Evolutionary conservation across 164 flowering plant genomes (phyloP).

Genomic region (Chimonanthus salicifolius): DNA sequence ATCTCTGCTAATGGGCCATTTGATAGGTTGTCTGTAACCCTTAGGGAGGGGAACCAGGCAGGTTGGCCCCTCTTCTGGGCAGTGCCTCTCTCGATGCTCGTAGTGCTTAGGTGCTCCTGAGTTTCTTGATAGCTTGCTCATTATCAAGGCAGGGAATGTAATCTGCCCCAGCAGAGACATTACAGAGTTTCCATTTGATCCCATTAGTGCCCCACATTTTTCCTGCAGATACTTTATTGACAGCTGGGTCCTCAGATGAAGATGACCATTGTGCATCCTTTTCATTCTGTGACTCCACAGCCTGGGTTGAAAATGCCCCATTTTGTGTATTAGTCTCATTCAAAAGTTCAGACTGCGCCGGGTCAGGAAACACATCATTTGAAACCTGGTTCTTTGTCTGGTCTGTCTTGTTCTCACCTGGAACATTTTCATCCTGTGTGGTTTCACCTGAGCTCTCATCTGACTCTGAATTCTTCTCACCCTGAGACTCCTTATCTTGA

Average conservation of each 20-base stretch:
- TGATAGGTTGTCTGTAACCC: slow-evolving; percentile 66
- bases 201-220: not conserved
- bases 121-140: slow-evolving; percentile 60
- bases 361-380: slow-evolving; percentile 42
- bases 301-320: slow-evolving; percentile 68
- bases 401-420: slow-evolving; percentile 18
- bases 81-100: slow-evolving; percentile 96
- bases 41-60: slow-evolving; percentile 89
- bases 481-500: not conserved
- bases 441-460: slow-evolving; percentile 8
- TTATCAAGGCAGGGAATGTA: slow-evolving; percentile 97
- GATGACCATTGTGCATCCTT: slow-evolving; percentile 40
- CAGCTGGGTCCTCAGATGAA: slow-evolving; percentile 15
- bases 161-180: slow-evolving; percentile 81
- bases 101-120: slow-evolving; percentile 85
- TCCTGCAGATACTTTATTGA: slow-evolving; percentile 23
- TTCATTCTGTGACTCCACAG: slow-evolving; percentile 62
- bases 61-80: slow-evolving; percentile 77
- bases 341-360: slow-evolving; percentile 51
- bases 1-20: slow-evolving; percentile 95
- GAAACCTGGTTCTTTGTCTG: slow-evolving; percentile 23
- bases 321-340: slow-evolving; percentile 48
- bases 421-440: slow-evolving; percentile 2
- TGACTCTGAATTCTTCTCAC: slow-evolving; percentile 1
- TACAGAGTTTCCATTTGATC: slow-evolving; percentile 68